Evolutionary conservation across 345 rosid genomes (phyloP).

Genomic region (Gossypium mustelinum): DNA sequence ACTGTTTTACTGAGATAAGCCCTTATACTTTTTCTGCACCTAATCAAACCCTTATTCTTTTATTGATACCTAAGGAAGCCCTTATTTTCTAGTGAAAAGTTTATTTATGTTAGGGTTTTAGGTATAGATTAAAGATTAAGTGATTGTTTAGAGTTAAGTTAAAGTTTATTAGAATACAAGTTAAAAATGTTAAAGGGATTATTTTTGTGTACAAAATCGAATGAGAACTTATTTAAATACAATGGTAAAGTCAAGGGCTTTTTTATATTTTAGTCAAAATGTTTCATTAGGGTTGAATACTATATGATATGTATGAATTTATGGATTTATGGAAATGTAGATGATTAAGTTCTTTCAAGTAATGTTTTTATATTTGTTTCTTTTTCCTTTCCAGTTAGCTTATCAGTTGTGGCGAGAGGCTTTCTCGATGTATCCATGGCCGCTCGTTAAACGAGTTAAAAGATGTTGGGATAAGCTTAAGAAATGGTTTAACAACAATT

Average conservation of each 20-base stretch:
- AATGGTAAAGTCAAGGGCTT: not conserved
- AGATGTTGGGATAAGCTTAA: slow-evolving; percentile 69
- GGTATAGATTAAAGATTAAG: no score
- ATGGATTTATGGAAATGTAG: not conserved
- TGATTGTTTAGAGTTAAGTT: no score
- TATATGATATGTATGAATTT: not conserved
- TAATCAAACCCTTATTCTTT: no score
- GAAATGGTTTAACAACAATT: slow-evolving; percentile 55
- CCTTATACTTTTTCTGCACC: no score
- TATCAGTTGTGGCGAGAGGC: slow-evolving; percentile 70
- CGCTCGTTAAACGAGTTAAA: slow-evolving; percentile 63
- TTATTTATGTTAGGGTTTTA: no score
- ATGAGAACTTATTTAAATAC: not conserved
- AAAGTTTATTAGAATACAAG: no score
- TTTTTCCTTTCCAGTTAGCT: slow-evolving; percentile 34
- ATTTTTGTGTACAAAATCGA: no score
- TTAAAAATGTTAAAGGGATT: no score
- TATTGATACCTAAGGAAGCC: no score
- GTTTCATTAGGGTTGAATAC: not conserved
- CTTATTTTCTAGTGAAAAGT: no score
- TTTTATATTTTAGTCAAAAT: not conserved
- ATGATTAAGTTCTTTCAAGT: not conserved
- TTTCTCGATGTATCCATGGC: slow-evolving; percentile 78
- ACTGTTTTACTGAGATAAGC: no score
- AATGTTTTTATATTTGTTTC: not conserved